Base-by-base conservation (phyloP, 2,329 filamentous ascomycete genomes). In the Ustulina deusta region DNA sequence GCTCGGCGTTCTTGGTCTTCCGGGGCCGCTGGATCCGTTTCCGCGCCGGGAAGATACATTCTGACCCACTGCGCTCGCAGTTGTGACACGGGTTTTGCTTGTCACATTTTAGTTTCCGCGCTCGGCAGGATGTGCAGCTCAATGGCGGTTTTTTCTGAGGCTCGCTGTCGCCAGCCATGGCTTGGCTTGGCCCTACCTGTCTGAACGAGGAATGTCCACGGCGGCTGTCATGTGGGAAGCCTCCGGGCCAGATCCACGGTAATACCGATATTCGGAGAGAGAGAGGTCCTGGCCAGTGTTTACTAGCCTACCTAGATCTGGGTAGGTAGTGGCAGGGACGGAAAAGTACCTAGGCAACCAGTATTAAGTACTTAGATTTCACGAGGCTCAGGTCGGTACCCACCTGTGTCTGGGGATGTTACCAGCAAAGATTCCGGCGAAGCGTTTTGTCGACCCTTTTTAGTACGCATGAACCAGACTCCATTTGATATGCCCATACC, bases 81-180 rank as follows among this genome's bases (percentile, higher is more conserved):
- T 85, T 84, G 6, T 78, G 76, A 74, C 89, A 90, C 5, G 88
- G 88, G 67, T 84, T 81, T 40, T 81, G 79, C 69, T 86, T 84
- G 73, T 88, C 83, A 77, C 88, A 90, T 71, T 86, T 89, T 51
- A 90, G 81, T 74, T 90, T 90, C 69, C 87, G 84, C 69, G 87
- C 85, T 66, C 90, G 87, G 72, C 89, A 92, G n/a, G 83, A 82
- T 5, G 87, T 81, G 74, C 90, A 91, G 42, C 81, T 83, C 54
- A 85, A 75, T n/a, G 80, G 79, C 59, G 80, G 79, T 66, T 81
- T 81, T 51, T 69, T 61, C 60, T 71, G 71, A 6, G 62, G 55
- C 54, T 63, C 66, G 51, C 60, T 40, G 42, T 58, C 36, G 36
- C 42, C 59, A 9, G 56, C 56, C 65, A 65, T 65, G 61, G 48